These are phyloP conservation scores for Carex pumila DNA, from an alignment of 176 grass and related monocot species.

Conservation along the genomic window DNA sequence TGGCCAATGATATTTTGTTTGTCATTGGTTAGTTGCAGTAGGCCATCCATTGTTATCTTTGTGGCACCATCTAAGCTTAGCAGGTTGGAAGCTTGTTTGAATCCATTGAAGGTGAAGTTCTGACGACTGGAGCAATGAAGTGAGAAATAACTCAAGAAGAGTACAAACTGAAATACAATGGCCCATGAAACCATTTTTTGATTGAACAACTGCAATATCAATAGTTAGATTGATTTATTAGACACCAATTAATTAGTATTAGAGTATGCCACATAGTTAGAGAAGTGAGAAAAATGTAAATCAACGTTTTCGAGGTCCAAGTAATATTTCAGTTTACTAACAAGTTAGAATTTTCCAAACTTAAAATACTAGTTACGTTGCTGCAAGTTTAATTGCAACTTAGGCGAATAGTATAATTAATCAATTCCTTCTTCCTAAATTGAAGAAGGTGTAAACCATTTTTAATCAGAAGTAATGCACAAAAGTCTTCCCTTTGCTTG, in stretches of 20 bases:
- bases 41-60: constrained; percentile 16
- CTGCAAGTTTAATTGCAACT: no score
- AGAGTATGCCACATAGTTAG: neutral
- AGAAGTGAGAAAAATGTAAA: no score
- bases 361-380: no score
- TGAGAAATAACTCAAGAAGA: neutral
- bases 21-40: constrained; percentile 42
- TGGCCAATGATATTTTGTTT: constrained; percentile 18
- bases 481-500: no score
- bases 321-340: no score
- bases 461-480: no score
- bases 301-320: no score
- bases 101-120: constrained; percentile 35
- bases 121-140: neutral
- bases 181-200: neutral
- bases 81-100: constrained; percentile 10
- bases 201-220: neutral
- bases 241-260: neutral
- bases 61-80: constrained; percentile 35
- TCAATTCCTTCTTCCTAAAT: no score
- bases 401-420: no score
- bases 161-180: neutral
- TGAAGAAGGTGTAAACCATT: no score
- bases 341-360: no score
- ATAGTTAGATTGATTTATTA: neutral